phyloP scores from a whole-genome alignment of 2,329 filamentous ascomycete genomes.

The Blastomyces parvus region DNA sequence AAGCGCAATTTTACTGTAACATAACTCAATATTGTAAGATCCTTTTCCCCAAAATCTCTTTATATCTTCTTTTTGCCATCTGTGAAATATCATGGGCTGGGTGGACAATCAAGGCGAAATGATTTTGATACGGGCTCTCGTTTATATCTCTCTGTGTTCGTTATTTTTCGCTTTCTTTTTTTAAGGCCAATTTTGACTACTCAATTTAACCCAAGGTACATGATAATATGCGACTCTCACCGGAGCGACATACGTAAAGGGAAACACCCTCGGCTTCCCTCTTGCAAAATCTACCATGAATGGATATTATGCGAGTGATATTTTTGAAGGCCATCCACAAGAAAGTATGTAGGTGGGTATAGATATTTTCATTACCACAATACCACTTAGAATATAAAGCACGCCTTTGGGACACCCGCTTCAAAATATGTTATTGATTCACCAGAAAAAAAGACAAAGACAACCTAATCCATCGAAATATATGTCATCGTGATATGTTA shows the following conservation, averaged over 20 bases:
- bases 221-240: neutral
- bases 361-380: neutral
- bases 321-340: neutral
- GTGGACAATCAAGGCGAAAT: neutral
- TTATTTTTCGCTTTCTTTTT: neutral
- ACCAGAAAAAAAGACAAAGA: too few species aligned
- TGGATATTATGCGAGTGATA: neutral
- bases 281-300: neutral
- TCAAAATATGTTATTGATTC: too few species aligned
- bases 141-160: neutral
- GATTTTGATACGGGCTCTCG: neutral
- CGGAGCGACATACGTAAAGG: neutral
- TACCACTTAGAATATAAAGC: too few species aligned
- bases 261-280: neutral
- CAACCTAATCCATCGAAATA: too few species aligned
- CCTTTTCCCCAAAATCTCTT: slow-evolving; percentile 1
- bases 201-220: neutral
- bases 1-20: slow-evolving; percentile 6
- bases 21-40: slow-evolving; percentile 11
- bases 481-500: too few species aligned
- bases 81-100: neutral
- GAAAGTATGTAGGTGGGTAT: too few species aligned
- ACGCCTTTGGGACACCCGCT: too few species aligned
- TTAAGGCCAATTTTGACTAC: neutral
- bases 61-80: neutral